Percentiles rank a stretch among this genome's conserved stretches.
Evolutionary conservation across 129 eudicot species (phyloP).

Genomic region (Escallonia rubra): DNA sequence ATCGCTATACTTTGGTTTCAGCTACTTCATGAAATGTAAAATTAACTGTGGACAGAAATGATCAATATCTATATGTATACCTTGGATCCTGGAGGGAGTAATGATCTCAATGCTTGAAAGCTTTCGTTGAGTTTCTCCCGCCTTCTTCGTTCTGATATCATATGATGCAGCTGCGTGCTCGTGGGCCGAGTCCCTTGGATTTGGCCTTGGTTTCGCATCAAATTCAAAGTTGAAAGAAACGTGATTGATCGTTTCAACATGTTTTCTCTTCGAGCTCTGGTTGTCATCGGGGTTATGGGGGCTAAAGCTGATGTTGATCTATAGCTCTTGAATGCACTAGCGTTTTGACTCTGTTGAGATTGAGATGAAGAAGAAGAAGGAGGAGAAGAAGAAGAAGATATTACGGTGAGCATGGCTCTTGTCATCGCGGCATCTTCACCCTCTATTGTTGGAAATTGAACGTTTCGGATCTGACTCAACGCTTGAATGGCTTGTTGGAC

Average conservation of each 20-base stretch:
- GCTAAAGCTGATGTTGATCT: constrained; percentile 16
- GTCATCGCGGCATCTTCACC: constrained; percentile 64
- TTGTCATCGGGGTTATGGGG: constrained; percentile 16
- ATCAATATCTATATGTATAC: constrained; percentile 21
- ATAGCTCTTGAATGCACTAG: constrained; percentile 54
- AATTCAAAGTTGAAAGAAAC: constrained; percentile 35
- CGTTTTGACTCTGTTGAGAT: constrained; percentile 19
- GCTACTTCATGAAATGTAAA: too few species aligned
- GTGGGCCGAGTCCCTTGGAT: constrained; percentile 33
- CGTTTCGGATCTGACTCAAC: constrained; percentile 27
- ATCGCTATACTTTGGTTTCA: too few species aligned
- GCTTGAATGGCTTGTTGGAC: constrained; percentile 26
- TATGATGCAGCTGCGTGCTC: constrained; percentile 56
- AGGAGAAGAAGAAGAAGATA: constrained; percentile 38
- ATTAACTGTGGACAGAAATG: too few species aligned
- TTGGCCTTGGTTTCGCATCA: constrained; percentile 30
- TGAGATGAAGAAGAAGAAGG: constrained; percentile 24
- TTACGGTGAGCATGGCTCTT: constrained; percentile 57
- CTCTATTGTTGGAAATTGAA: constrained; percentile 44
- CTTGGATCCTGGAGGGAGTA: constrained; percentile 90
- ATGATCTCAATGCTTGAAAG: constrained; percentile 67
- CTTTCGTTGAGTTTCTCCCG: constrained; percentile 76
- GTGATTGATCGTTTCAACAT: constrained; percentile 39
- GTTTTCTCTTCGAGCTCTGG: constrained; percentile 22
- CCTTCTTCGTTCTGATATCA: constrained; percentile 68